Conservation (phyloP, 208 protist species). For the Lotmaria passim region DNA sequence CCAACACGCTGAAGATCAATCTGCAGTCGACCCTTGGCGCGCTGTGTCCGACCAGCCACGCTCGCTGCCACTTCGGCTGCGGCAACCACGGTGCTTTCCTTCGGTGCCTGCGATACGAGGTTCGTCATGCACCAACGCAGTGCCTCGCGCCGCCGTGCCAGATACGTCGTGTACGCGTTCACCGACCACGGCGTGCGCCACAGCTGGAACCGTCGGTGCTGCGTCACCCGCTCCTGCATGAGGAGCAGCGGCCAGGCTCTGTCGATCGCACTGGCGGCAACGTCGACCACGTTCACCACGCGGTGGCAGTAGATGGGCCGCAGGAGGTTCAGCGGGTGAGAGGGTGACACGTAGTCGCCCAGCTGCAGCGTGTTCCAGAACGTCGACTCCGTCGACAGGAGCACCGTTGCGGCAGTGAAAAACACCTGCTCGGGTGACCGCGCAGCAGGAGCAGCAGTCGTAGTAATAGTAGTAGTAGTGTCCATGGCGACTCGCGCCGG, state of each 20-base stretch:
- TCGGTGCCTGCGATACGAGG: background rate
- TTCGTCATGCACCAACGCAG: slow-evolving; percentile 24
- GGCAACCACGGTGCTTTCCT: no score
- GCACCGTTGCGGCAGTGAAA: slow-evolving; percentile 40
- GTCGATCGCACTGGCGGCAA: slow-evolving; percentile 19
- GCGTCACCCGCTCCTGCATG: slow-evolving; percentile 28
- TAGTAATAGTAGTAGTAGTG: background rate
- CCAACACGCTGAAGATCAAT: slow-evolving; percentile 4
- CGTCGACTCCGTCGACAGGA: slow-evolving; percentile 38
- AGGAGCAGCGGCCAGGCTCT: slow-evolving; percentile 25
- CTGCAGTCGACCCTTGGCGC: background rate
- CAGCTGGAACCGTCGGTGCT: slow-evolving; percentile 8
- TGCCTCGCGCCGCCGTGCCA: slow-evolving; percentile 16
- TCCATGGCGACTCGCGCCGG: background rate
- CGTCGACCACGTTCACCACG: slow-evolving; percentile 44
- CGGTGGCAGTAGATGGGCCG: slow-evolving; percentile 37
- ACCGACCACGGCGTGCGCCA: slow-evolving; percentile 39
- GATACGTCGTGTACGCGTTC: slow-evolving; percentile 35
- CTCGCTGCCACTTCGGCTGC: no score
- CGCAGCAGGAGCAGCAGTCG: background rate
- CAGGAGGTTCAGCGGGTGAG: slow-evolving; percentile 47
- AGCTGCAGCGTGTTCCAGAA: slow-evolving; percentile 45
- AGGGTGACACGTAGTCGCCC: slow-evolving; percentile 30
- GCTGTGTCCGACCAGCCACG: background rate
- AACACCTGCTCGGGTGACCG: slow-evolving; percentile 15